phyloP scores from a whole-genome alignment of 768 basidiomycete species.

The Strobilomyces confusus region DNA sequence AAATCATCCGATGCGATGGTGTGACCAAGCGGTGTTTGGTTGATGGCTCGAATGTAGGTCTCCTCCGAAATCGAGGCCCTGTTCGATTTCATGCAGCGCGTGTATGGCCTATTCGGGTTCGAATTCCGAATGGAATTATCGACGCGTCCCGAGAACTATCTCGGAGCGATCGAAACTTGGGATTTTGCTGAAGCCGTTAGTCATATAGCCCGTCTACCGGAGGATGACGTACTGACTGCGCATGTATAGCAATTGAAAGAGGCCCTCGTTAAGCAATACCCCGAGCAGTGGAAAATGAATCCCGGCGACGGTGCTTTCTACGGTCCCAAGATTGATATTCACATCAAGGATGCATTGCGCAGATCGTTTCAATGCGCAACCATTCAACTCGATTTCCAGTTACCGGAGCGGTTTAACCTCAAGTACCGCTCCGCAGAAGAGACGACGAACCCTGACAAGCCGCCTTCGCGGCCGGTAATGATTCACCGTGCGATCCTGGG shows the following conservation, averaged over 20 bases:
- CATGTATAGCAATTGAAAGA: constrained; percentile 67
- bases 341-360: constrained; percentile 85
- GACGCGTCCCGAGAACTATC: constrained; percentile 91
- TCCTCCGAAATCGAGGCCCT: constrained; percentile 80
- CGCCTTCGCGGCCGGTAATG: constrained; percentile 83
- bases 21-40: neutral
- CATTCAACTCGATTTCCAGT: constrained; percentile 98
- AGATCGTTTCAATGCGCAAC: constrained; percentile 98
- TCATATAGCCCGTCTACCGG: neutral
- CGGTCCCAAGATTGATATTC: constrained; percentile 98
- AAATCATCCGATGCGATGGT: constrained; percentile 2
- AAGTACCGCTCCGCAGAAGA: constrained; percentile 80
- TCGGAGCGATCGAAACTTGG: constrained; percentile 90
- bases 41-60: constrained; percentile 45
- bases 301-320: constrained; percentile 99
- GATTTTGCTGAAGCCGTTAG: constrained; percentile 77
- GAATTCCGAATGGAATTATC: constrained; percentile 92
- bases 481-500: constrained; percentile 97
- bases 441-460: constrained; percentile 45
- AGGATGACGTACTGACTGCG: constrained; percentile 4
- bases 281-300: constrained; percentile 89
- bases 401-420: constrained; percentile 94
- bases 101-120: constrained; percentile 94
- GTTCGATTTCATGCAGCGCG: constrained; percentile 93
- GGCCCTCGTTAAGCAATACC: constrained; percentile 80